Conservation (phyloP, 306 rosid species). For the Ormosia emarginata region DNA sequence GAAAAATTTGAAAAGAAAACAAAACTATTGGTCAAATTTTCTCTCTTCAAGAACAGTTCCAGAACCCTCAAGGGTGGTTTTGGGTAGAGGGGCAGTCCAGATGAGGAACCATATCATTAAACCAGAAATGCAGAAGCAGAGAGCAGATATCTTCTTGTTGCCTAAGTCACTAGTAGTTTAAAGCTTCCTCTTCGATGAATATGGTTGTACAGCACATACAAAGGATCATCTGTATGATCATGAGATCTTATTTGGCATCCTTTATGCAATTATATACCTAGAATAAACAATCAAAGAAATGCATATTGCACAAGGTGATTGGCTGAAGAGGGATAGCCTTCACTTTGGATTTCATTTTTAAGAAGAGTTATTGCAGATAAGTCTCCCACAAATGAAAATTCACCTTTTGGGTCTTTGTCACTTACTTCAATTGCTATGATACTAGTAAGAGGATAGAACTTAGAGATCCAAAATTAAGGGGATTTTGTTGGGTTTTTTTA, state of each 20-base stretch:
- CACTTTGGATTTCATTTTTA: neutral
- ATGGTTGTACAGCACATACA: neutral
- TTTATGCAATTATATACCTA: neutral
- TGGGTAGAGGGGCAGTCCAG: neutral
- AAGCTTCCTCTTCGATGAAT: neutral
- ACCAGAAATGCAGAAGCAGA: neutral
- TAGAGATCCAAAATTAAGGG: neutral
- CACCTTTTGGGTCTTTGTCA: neutral
- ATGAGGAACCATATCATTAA: neutral
- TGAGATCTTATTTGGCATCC: neutral
- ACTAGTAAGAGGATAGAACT: neutral
- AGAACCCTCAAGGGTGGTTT: neutral
- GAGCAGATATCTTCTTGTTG: neutral
- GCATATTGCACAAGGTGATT: neutral
- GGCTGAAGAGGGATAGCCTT: neutral
- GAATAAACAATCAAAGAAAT: neutral
- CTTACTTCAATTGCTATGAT: neutral
- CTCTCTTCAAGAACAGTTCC: neutral
- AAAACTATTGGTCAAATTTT: neutral
- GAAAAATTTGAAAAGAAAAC: neutral
- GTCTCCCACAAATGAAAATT: neutral
- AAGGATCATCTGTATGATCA: neutral
- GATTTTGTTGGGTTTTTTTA: neutral
- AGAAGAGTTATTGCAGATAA: neutral
- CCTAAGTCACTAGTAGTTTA: neutral